phyloP scores from a whole-genome alignment of 345 rosid species.

The Sisymbrium irio region DNA sequence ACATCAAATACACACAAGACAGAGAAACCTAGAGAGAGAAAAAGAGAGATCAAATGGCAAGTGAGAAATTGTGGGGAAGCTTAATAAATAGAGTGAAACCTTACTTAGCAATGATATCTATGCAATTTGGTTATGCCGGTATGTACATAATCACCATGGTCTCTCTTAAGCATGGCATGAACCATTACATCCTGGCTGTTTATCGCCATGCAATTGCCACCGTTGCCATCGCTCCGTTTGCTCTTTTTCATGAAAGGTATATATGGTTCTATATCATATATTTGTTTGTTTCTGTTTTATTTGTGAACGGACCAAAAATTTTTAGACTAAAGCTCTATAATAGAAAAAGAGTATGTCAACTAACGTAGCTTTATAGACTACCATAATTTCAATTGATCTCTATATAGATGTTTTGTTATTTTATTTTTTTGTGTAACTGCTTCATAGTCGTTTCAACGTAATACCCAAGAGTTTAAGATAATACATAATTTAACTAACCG shows the following conservation, averaged over 20 bases:
- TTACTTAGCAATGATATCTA: conserved; percentile 65
- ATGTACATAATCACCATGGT: conserved; percentile 81
- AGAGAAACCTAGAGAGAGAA: conserved; percentile 7
- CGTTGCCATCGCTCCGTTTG: conserved; percentile 71
- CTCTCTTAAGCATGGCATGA: conserved; percentile 77
- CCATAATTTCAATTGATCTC: too few species aligned
- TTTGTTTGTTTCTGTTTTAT: background rate
- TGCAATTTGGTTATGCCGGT: conserved; percentile 91
- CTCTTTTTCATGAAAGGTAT: conserved; percentile 80
- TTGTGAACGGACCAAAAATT: background rate
- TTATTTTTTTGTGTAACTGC: background rate
- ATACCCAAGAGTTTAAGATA: background rate
- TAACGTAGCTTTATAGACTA: too few species aligned
- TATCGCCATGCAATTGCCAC: conserved; percentile 85
- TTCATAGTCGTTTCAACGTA: background rate
- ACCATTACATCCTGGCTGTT: conserved; percentile 63
- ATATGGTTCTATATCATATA: background rate
- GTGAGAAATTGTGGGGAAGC: conserved; percentile 33
- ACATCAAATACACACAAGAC: conserved; percentile 15
- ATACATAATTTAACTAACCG: background rate
- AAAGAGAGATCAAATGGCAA: conserved; percentile 14
- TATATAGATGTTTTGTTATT: background rate
- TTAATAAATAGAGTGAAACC: conserved; percentile 53
- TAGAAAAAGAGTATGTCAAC: too few species aligned
- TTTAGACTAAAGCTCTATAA: background rate